Evolutionary conservation across 106 monocot species (phyloP).

Genomic region (Agapanthus africanus): DNA sequence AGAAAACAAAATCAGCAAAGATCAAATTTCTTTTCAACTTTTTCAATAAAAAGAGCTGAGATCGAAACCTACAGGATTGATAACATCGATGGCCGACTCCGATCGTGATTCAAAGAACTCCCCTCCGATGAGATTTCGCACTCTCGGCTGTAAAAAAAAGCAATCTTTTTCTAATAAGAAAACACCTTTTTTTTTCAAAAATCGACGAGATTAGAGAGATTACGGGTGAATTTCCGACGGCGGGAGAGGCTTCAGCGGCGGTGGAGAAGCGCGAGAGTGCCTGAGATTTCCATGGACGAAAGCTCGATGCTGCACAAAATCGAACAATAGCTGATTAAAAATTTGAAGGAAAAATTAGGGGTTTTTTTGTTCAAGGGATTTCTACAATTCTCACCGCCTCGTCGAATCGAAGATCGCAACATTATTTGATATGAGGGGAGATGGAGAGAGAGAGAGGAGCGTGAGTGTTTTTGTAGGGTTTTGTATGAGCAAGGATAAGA

Average conservation of each 20-base stretch:
- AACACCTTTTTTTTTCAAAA: too few relatives aligned
- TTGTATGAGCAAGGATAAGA: too few relatives aligned
- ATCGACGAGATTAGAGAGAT: background rate
- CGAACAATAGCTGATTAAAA: background rate
- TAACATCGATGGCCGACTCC: conserved; percentile 57
- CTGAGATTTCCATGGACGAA: conserved; percentile 19
- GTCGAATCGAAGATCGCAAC: conserved; percentile 14
- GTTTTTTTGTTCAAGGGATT: too few relatives aligned
- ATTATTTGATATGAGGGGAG: too few relatives aligned
- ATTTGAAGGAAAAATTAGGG: background rate
- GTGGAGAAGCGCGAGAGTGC: conserved; percentile 31
- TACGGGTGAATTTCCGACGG: conserved; percentile 23
- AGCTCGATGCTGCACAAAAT: conserved; percentile 18
- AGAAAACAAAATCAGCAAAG: background rate
- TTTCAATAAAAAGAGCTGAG: too few relatives aligned
- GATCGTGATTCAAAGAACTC: conserved; percentile 76
- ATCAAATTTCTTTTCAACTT: too few relatives aligned
- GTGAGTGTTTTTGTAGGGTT: too few relatives aligned
- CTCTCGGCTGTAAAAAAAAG: conserved; percentile 36
- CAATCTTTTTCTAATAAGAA: too few relatives aligned
- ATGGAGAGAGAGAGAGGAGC: too few relatives aligned
- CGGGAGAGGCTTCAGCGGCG: conserved; percentile 27
- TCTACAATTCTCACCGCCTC: conserved; percentile 10
- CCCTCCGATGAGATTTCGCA: conserved; percentile 83
- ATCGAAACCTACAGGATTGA: conserved; percentile 87